Base-by-base conservation (phyloP, 2,329 filamentous ascomycete species). In the Aspergillus brasiliensis region DNA sequence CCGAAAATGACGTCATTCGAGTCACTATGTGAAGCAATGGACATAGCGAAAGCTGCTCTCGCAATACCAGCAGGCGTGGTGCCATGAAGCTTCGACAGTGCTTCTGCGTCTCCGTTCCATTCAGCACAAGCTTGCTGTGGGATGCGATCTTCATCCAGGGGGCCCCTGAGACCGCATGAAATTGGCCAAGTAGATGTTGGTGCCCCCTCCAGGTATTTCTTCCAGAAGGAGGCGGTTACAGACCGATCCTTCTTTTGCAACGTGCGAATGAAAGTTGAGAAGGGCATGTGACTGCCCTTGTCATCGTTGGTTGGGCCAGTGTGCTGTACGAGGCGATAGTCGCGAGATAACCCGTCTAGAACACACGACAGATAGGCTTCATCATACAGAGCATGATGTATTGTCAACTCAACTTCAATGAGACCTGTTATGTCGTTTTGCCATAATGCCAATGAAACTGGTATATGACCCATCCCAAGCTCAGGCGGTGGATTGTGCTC, bases 301-400 rank as follows among this genome's bases (percentile, higher is more conserved):
- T 25, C n/a, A n/a, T 21, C 8, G 17, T 11, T 17, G 23, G 15
- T 19, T 13, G 4, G 8, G 13, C 17, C 25, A 38, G 5, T 5
- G 5, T 7, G 6, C 6, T 23, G 5, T 2, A 27, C 17, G 15
- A 11, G 13, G 28, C 42, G 51, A 44, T 59, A 59, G 10, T 15
- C 31, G 13, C 25, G 23, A 2, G 57, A 59, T 10, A 59, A 25
- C 1, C 51, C 17, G 1, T 59, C 19, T 3, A 59, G 21, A 11
- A 59, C 10, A 10, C 5, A 59, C 13, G 57, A 49, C 10, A 59
- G 10, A 25, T 51, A 59, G 2, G 57, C 57, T 34, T 49, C 51
- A 23, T 59, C 57, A 28, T 59, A 59, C 10, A 59, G 42, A 1
- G 57, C 57, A 27, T 59, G 57, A 19, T 59, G 57, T 8, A 59